Evolutionary conservation across 2,329 filamentous ascomycete species (phyloP), one percentile per base, ranked within the genome.

Genomic region (Botryotinia narcissicola): DNA sequence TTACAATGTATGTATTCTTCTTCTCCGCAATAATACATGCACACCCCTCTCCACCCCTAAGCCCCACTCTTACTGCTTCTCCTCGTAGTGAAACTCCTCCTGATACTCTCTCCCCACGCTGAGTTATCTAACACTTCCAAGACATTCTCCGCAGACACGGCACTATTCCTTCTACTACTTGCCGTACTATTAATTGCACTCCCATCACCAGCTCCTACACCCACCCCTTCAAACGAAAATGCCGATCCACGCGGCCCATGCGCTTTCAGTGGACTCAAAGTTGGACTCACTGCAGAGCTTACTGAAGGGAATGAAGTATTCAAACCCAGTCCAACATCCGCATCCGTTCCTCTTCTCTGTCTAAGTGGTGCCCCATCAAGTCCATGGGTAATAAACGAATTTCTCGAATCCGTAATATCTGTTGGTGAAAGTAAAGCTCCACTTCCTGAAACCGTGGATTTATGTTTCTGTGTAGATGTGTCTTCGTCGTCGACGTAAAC

Each of bases 91-190:
- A 96, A 94, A 83, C 94, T 97, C 75, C 94, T 88, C 76, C 94
- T 87, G 76, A 98, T 94, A 85, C 93, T 97, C 83, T 97, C 93
- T 70, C 95, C 93, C 95, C 95, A 98, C 25, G 93, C 91, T 29
- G 93, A 96, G 79, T 95, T 93, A 79, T 96, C 93, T 72, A 98
- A 87, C 80, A 96, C 92, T 77, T 94, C 90, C 81, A 95, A 89
- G 77, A 97, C 92, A 79, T 94, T 92, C 66, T 91, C 88, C 68
- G 91, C 90, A 79, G 90, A 93, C 73, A 95, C 91, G 8, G 87
- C 86, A 81, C 92, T 94, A 72, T 88, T 89, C 37, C 90, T 88
- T 61, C 91, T 84, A 78, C 88, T 88, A 80, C 86, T 88, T 78
- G 82, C 83, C 71, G 74, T 79, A n/a, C 71, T 78, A 67, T 76